A percentile compares a stretch with the other conserved stretches of the same genome.
Conservation (phyloP, 2,329 filamentous ascomycete species). For the Aureobasidium sp. region DNA sequence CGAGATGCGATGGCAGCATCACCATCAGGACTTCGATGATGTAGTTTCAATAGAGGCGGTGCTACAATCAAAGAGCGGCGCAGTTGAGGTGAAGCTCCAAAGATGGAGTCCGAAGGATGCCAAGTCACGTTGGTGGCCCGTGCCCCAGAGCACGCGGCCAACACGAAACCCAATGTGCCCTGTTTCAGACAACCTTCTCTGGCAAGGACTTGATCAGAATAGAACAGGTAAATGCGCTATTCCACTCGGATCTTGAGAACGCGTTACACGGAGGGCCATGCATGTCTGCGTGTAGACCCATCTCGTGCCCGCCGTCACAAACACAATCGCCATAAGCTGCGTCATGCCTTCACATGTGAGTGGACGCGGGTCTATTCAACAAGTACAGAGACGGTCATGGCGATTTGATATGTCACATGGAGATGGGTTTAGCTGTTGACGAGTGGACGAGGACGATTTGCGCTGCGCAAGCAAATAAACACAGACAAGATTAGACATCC, state of each 20-base stretch:
- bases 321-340: not conserved
- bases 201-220: not conserved
- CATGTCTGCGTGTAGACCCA: constrained; percentile 1
- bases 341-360: not conserved
- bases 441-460: not conserved
- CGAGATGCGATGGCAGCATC: constrained; percentile 6
- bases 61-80: constrained; percentile 4
- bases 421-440: not conserved
- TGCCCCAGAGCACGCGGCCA: not conserved
- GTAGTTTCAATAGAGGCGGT: not conserved
- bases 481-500: not conserved
- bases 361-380: not conserved
- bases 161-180: not conserved
- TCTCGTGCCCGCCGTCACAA: not conserved
- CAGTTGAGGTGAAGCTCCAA: constrained; percentile 5
- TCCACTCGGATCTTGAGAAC: not conserved
- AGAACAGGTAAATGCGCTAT: not conserved
- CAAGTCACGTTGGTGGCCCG: not conserved
- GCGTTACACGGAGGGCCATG: constrained; percentile 5
- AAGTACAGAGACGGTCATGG: not conserved
- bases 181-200: constrained; percentile 9
- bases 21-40: not conserved
- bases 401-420: not conserved
- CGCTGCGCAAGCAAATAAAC: not conserved
- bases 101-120: not conserved